phyloP scores from a whole-genome alignment of 768 basidiomycete species.

The Psilocybe azurescens region DNA sequence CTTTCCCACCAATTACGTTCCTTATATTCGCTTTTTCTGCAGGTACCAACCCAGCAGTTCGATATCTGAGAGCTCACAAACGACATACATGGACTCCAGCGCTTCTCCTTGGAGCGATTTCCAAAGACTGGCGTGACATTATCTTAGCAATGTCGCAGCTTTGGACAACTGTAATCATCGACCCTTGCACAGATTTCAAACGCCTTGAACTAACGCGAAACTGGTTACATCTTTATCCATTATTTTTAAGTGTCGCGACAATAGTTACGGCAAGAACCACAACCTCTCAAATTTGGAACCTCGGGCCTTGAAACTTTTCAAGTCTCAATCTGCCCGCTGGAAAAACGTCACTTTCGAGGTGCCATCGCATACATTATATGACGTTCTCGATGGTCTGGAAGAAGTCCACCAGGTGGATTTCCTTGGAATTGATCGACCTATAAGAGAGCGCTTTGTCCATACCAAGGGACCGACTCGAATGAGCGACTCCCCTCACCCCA shows the following conservation, averaged over 20 bases:
- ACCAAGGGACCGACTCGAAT: too few species aligned
- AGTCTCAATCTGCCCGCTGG: too few species aligned
- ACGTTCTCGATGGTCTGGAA: too few species aligned
- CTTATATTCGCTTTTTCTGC: neutral
- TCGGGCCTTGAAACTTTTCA: too few species aligned
- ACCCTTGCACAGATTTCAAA: neutral
- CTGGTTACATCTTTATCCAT: neutral
- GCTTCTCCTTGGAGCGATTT: neutral
- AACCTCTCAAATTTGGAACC: too few species aligned
- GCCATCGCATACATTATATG: too few species aligned
- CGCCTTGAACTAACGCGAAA: neutral
- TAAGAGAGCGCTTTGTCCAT: too few species aligned
- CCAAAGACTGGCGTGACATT: neutral
- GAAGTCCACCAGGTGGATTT: too few species aligned
- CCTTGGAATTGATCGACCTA: too few species aligned
- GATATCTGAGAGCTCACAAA: neutral
- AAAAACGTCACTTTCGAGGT: too few species aligned
- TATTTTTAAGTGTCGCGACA: neutral
- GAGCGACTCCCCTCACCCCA: too few species aligned
- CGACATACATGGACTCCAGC: neutral
- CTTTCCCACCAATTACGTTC: neutral
- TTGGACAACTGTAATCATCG: neutral
- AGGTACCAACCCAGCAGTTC: neutral
- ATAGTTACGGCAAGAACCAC: too few species aligned
- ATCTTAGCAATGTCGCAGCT: neutral